Evolutionary conservation across 179 eudicot species (phyloP), one percentile per base, ranked within the genome.

Genomic region (Camellia oleifera): DNA sequence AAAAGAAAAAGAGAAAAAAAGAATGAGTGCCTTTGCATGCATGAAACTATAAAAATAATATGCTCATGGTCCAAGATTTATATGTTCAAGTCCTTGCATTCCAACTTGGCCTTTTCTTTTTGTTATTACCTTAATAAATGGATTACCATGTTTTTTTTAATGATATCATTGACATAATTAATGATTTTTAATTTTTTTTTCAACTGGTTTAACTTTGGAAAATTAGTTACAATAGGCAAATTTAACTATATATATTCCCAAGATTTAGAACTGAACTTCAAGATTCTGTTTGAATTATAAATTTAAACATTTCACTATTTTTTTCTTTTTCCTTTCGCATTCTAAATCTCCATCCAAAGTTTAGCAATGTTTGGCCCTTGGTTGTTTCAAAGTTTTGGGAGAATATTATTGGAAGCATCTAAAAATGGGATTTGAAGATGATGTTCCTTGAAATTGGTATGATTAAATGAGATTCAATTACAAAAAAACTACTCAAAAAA

Each of bases 71-170:
- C 74, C 76, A 57, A 79, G 42, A 70, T 40, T 69, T 57, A 32
- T 44, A 0, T 58, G 5, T 40, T 70, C 52, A 11, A 66, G 71
- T 52, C 70, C 46, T 67, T 23, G 23, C 57, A 45, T 57, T 57
- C 45, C 76, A 58, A 45, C 69, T 79, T 71, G 69, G 46, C 76
- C n/a, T 40, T 71, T 79, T 62, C 81, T 70, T 79, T 79, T 79
- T 79, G 76, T 70, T 76, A 58, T 66, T 65, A 71, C 74, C 18
- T 40, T 71, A 57, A 48, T 65, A 70, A 74, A 60, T 79, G 76
- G 68, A 60, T 70, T 69, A 58, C 69, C 76, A 65, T 70, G 81
- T 75, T 48, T 42, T 14, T 23, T 69, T 66, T 69, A 15, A 7
- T 46, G 72, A 20, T 4, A 18, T 69, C 17, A n/a, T n/a, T 69